Percentiles rank a stretch among this genome's conserved stretches.
phyloP scores from a whole-genome alignment of 2,329 filamentous ascomycete genomes.

The Fusarium veterinarium region DNA sequence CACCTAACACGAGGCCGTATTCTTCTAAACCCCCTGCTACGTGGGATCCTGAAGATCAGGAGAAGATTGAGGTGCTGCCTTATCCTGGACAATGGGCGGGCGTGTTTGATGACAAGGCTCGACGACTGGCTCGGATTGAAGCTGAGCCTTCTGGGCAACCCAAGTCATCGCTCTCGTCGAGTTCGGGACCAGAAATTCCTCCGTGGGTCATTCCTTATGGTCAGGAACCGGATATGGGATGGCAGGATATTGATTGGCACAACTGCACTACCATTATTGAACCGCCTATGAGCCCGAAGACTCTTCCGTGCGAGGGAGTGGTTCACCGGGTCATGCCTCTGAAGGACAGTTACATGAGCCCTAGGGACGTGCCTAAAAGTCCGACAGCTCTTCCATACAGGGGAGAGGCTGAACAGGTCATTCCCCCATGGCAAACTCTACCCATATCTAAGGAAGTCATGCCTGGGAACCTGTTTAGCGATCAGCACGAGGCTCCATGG shows the following conservation, averaged over 20 bases:
- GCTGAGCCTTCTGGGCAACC: neutral
- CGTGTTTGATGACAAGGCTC: neutral
- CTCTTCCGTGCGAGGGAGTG: neutral
- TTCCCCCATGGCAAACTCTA: neutral
- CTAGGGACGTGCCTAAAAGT: neutral
- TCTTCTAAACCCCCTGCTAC: no score
- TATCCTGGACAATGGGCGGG: neutral
- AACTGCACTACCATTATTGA: neutral
- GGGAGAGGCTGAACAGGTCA: rapidly evolving
- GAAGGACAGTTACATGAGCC: neutral
- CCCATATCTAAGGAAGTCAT: neutral
- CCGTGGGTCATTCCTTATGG: neutral
- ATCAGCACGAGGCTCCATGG: neutral
- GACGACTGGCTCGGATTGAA: neutral
- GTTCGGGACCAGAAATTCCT: neutral
- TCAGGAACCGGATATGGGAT: slow-evolving; percentile 2
- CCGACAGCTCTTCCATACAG: neutral
- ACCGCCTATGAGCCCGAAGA: neutral
- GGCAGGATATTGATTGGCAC: neutral
- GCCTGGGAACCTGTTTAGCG: neutral
- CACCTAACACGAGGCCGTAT: neutral
- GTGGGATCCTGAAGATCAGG: neutral
- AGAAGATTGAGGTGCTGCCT: rapidly evolving
- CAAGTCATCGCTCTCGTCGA: neutral
- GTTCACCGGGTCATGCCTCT: neutral